These are phyloP conservation scores for Oenanthe javanica DNA, from an alignment of 140 eudicot species.

Conservation along the genomic window DNA sequence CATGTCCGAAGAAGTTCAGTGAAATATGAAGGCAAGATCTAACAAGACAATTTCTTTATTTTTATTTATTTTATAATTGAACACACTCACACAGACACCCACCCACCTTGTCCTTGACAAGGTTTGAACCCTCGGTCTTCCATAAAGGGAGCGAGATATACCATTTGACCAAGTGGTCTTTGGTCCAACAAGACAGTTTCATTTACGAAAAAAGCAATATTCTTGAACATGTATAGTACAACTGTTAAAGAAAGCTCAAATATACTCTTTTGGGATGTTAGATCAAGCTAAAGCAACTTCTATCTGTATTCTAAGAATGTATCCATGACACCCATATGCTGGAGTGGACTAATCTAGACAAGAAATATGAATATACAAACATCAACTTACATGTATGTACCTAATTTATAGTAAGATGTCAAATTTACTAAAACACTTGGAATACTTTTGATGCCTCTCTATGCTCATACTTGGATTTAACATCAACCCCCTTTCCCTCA, in stretches of 20 bases:
- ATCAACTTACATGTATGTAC: neutral
- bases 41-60: neutral
- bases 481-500: no score
- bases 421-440: neutral
- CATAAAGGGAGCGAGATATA: no score
- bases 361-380: neutral
- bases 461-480: neutral
- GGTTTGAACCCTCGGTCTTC: no score
- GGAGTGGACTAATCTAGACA: neutral
- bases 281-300: neutral
- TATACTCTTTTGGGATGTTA: neutral
- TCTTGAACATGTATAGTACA: neutral
- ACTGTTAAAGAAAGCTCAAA: neutral
- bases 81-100: no score
- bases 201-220: neutral
- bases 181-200: no score
- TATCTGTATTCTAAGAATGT: neutral
- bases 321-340: neutral
- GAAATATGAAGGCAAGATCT: neutral
- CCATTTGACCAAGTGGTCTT: no score
- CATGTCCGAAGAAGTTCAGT: neutral
- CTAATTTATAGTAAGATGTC: neutral
- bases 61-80: no score
- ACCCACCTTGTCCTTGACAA: no score
- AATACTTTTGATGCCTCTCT: neutral